phyloP scores from a whole-genome alignment of 257 asterid species.

The Handroanthus guayacan region DNA sequence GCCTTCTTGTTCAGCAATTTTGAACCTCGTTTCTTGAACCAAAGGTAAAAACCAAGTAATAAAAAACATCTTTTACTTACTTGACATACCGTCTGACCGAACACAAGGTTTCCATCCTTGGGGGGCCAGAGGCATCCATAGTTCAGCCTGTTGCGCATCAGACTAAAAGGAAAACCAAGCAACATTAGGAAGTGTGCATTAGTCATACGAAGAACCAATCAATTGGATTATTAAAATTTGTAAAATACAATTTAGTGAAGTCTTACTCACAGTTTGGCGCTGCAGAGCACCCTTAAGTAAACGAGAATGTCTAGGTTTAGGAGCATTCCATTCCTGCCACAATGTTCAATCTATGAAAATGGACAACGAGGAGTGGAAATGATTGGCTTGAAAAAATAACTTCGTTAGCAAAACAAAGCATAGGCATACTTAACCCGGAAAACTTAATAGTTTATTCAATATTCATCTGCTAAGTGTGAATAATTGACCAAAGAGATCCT shows the following conservation, averaged over 20 bases:
- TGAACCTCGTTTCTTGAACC: not conserved
- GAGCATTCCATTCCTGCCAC: constrained; percentile 74
- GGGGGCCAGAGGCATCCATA: constrained; percentile 75
- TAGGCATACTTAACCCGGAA: not conserved
- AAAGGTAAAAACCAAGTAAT: not conserved
- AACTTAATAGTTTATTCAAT: not conserved
- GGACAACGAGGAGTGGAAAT: not conserved
- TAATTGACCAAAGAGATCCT: not conserved
- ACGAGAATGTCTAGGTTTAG: constrained; percentile 80
- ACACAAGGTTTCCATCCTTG: constrained; percentile 78
- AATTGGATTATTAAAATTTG: not conserved
- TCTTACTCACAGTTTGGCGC: constrained; percentile 79
- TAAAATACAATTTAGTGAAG: constrained; percentile 28
- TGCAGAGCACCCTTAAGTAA: constrained; percentile 70
- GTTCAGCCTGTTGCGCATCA: constrained; percentile 54
- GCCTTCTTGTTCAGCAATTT: not conserved
- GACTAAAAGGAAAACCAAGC: constrained; percentile 48
- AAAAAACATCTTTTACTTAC: constrained; percentile 49
- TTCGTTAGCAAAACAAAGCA: not conserved
- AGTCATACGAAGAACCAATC: not conserved
- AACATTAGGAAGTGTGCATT: not conserved
- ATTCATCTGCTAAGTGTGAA: not conserved
- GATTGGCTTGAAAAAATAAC: not conserved
- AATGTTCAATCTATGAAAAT: constrained; percentile 28
- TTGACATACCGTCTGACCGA: constrained; percentile 40